Conservation (phyloP, 495 filamentous ascomycete species). For the Ascobolus immersus region DNA sequence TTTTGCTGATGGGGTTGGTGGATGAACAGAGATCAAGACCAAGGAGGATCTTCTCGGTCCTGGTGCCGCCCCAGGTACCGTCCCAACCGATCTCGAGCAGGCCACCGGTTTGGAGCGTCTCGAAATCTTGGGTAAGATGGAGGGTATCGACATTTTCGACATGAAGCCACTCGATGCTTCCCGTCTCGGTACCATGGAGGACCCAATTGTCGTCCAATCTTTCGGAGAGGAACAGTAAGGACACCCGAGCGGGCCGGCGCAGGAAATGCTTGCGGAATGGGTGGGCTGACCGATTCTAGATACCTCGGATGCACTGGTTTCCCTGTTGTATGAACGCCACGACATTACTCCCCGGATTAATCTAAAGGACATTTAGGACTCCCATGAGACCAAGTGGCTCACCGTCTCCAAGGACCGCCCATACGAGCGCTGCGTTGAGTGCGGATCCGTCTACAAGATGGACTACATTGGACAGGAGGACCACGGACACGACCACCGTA, state of each 20-base stretch:
- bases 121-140: constrained; percentile 97
- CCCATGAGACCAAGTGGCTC: constrained; percentile 72
- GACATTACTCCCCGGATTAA: too few relatives aligned
- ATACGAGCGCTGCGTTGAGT: constrained; percentile 79
- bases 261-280: too few relatives aligned
- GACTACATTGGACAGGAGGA: constrained; percentile 71
- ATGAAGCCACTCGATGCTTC: constrained; percentile 88
- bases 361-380: too few relatives aligned
- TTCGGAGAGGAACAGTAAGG: constrained; percentile 63
- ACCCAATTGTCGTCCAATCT: constrained; percentile 73
- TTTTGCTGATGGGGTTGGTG: neutral
- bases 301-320: constrained; percentile 87
- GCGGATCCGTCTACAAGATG: constrained; percentile 86
- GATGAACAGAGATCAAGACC: constrained; percentile 45
- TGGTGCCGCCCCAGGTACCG: constrained; percentile 53
- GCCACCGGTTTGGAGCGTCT: constrained; percentile 92
- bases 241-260: neutral
- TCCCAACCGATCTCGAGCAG: constrained; percentile 84
- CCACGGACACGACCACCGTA: constrained; percentile 33
- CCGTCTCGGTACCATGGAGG: constrained; percentile 63
- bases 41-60: constrained; percentile 60
- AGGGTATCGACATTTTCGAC: constrained; percentile 93
- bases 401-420: constrained; percentile 75
- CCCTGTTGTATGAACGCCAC: too few relatives aligned
- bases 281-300: constrained; percentile 6